Percentiles rank a stretch among this genome's conserved stretches.
These are phyloP conservation scores for Plenodomus lindquistii DNA, from an alignment of 2,329 filamentous ascomycete genomes.

Conservation along the genomic window DNA sequence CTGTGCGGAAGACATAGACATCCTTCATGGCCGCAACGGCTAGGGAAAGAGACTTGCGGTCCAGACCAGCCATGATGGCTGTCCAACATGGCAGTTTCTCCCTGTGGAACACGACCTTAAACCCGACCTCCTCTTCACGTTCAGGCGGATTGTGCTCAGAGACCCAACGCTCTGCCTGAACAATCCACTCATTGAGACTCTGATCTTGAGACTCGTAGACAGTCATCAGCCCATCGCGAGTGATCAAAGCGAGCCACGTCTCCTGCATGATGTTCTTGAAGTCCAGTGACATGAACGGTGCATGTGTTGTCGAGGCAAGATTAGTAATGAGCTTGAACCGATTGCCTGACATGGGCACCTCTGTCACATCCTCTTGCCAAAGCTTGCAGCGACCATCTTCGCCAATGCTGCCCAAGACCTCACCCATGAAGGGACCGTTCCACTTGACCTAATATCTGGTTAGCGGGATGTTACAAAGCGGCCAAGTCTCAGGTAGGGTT, in stretches of 20 bases:
- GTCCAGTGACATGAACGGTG: slow-evolving; percentile 76
- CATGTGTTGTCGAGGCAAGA: slow-evolving; percentile 68
- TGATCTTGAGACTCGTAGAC: slow-evolving; percentile 85
- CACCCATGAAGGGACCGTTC: slow-evolving; percentile 88
- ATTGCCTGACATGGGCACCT: slow-evolving; percentile 72
- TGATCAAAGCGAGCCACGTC: slow-evolving; percentile 83
- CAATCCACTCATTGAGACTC: slow-evolving; percentile 74
- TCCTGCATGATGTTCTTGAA: slow-evolving; percentile 84
- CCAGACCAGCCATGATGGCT: slow-evolving; percentile 78
- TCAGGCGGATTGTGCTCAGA: slow-evolving; percentile 64
- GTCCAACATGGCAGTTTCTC: slow-evolving; percentile 80
- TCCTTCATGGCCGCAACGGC: slow-evolving; percentile 85
- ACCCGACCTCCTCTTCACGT: slow-evolving; percentile 83
- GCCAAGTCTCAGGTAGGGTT: slow-evolving; percentile 21
- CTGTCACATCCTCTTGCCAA: slow-evolving; percentile 88
- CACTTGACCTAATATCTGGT: slow-evolving; percentile 72
- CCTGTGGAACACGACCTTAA: slow-evolving; percentile 85
- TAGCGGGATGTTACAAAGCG: slow-evolving; percentile 22
- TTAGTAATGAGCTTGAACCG: slow-evolving; percentile 75
- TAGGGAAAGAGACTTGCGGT: slow-evolving; percentile 75
- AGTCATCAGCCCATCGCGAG: slow-evolving; percentile 76
- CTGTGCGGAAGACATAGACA: slow-evolving; percentile 81
- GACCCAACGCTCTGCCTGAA: slow-evolving; percentile 76
- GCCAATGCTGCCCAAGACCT: slow-evolving; percentile 84
- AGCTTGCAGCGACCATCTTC: slow-evolving; percentile 89